These are phyloP conservation scores for Musa acuminata DNA, from an alignment of 176 grass and related monocot species.

Conservation along the genomic window DNA sequence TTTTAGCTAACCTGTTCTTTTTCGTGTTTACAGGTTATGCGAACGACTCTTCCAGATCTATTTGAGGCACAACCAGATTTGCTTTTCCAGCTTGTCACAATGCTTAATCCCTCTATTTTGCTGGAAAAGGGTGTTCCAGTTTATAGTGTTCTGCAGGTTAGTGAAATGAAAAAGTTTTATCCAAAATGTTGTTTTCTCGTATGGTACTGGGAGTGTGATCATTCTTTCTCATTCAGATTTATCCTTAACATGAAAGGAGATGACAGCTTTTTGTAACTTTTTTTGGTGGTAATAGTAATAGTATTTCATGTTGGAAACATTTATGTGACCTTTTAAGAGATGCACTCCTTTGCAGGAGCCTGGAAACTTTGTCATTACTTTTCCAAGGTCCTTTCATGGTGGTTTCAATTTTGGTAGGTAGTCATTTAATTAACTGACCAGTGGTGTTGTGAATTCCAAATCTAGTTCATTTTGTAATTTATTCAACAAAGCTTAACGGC, in stretches of 20 bases:
- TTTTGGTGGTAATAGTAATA: constrained; percentile 1
- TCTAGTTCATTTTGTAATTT: constrained; percentile 6
- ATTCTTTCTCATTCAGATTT: neutral
- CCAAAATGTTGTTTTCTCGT: neutral
- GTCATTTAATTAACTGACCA: constrained; percentile 1
- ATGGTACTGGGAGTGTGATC: neutral
- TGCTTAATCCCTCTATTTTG: constrained; percentile 86
- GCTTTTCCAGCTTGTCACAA: constrained; percentile 93
- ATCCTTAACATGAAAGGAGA: neutral
- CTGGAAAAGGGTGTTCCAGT: constrained; percentile 66
- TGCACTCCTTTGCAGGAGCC: constrained; percentile 50
- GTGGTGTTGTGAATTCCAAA: neutral
- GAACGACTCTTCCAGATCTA: constrained; percentile 70
- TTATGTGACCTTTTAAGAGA: constrained; percentile 12
- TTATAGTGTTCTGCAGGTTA: constrained; percentile 86
- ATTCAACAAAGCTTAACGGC: neutral
- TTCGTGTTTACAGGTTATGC: constrained; percentile 53
- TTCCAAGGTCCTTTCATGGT: constrained; percentile 90
- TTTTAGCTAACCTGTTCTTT: neutral
- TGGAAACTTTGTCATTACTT: constrained; percentile 96
- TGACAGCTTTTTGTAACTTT: neutral
- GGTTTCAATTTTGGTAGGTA: constrained; percentile 91
- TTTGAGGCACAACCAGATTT: constrained; percentile 90
- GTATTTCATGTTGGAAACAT: neutral
- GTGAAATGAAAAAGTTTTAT: neutral